These are phyloP conservation scores for Nicotiana tabacum DNA, from an alignment of 257 asterid genomes.

Conservation along the genomic window DNA sequence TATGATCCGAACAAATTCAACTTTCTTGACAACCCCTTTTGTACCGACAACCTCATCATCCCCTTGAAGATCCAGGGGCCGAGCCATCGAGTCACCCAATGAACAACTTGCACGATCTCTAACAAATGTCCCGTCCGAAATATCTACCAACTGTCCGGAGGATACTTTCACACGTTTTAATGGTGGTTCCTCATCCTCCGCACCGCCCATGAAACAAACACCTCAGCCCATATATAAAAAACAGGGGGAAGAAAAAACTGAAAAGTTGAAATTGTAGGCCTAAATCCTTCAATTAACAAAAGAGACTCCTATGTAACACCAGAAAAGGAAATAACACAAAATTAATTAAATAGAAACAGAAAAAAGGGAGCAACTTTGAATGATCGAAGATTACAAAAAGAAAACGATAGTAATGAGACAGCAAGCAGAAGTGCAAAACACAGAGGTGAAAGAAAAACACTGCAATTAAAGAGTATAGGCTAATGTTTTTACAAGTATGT, in stretches of 20 bases:
- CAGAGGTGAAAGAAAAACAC: not conserved
- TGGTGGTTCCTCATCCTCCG: constrained; percentile 77
- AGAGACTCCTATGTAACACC: not conserved
- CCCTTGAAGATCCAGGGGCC: constrained; percentile 49
- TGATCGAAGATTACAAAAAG: not conserved
- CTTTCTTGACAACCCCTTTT: constrained; percentile 63
- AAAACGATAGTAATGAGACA: not conserved
- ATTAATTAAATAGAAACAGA: not conserved
- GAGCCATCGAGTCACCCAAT: constrained; percentile 56
- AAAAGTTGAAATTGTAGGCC: constrained; percentile 11
- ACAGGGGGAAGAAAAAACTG: not conserved
- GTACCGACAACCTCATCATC: constrained; percentile 70
- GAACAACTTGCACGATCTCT: constrained; percentile 52
- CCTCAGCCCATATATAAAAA: constrained; percentile 66
- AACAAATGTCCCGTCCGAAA: constrained; percentile 38
- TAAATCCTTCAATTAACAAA: constrained; percentile 13
- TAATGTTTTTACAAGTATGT: not conserved
- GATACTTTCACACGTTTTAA: constrained; percentile 74
- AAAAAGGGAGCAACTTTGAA: not conserved
- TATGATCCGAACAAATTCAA: constrained; percentile 65
- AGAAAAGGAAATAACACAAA: not conserved
- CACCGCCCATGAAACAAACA: constrained; percentile 85
- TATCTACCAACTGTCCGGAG: constrained; percentile 41
- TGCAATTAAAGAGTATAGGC: not conserved
- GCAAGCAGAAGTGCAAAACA: not conserved